Evolutionary conservation across 371 early-diverging fungal species (phyloP).

Genomic region (Thermomucor indicae-seudaticae): DNA sequence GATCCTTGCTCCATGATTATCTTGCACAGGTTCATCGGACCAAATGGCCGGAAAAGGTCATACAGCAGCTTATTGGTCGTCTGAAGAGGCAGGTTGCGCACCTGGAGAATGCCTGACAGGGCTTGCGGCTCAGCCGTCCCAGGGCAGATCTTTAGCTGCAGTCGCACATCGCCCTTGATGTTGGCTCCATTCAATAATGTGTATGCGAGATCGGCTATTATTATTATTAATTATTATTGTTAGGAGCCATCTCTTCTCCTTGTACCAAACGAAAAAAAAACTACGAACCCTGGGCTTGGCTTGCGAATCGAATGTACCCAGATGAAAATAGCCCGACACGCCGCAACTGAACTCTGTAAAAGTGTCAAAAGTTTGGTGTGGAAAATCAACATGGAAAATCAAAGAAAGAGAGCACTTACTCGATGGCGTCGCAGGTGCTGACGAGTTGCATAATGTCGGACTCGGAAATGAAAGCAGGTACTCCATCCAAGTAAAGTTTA

Average conservation of each 20-base stretch:
- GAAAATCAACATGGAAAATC: background rate
- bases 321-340: too few species aligned
- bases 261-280: background rate
- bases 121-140: constrained; percentile 27
- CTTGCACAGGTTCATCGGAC: constrained; percentile 43
- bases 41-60: constrained; percentile 42
- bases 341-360: too few species aligned
- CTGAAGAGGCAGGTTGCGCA: constrained; percentile 28
- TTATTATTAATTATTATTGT: background rate
- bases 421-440: constrained; percentile 22
- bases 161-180: constrained; percentile 15
- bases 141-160: constrained; percentile 27
- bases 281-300: background rate
- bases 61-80: constrained; percentile 32
- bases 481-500: constrained; percentile 17
- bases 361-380: too few species aligned
- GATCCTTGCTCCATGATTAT: constrained; percentile 28
- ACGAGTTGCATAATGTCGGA: constrained; percentile 29
- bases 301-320: background rate
- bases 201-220: constrained; percentile 35
- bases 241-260: background rate
- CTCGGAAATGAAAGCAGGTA: constrained; percentile 20
- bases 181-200: constrained; percentile 32
- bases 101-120: constrained; percentile 29
- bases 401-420: constrained; percentile 15